A percentile compares a stretch with the other conserved stretches of the same genome.
Evolutionary conservation across 2,329 filamentous ascomycete species (phyloP).

Genomic region (Neurospora sp.): DNA sequence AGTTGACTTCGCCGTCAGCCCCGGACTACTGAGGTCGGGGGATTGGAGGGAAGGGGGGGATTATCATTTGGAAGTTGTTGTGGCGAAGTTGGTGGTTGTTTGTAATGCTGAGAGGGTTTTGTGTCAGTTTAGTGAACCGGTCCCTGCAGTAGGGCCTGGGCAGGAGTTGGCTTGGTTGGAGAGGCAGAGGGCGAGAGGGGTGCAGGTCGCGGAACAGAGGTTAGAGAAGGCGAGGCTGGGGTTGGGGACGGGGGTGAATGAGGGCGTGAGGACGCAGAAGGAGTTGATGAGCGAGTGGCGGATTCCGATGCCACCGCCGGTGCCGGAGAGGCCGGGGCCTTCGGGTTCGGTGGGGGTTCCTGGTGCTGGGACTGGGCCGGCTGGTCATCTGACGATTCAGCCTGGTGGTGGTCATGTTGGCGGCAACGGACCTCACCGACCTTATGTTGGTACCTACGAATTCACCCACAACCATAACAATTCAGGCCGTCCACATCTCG

Average conservation of each 20-base stretch:
- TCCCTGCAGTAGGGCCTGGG: neutral
- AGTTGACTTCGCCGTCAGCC: neutral
- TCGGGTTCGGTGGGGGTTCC: neutral
- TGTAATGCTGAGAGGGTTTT: neutral
- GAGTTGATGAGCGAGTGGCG: neutral
- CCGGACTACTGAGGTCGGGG: neutral
- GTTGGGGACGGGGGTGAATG: neutral
- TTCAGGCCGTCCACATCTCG: neutral
- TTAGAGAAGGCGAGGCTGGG: neutral
- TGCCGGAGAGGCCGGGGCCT: neutral
- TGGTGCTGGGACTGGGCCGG: neutral
- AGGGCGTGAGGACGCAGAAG: neutral
- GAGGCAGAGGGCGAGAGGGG: neutral
- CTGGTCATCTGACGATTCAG: neutral
- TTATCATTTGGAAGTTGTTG: neutral
- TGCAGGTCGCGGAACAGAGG: neutral
- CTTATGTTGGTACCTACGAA: neutral
- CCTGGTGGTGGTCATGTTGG: neutral
- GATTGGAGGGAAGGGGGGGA: neutral
- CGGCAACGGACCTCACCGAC: neutral
- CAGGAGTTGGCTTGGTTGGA: neutral
- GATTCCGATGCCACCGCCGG: neutral
- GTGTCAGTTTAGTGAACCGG: neutral
- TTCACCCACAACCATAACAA: neutral
- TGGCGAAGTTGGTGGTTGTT: neutral